Conservation (phyloP, 805 yeast genomes). For the Candida alai region DNA sequence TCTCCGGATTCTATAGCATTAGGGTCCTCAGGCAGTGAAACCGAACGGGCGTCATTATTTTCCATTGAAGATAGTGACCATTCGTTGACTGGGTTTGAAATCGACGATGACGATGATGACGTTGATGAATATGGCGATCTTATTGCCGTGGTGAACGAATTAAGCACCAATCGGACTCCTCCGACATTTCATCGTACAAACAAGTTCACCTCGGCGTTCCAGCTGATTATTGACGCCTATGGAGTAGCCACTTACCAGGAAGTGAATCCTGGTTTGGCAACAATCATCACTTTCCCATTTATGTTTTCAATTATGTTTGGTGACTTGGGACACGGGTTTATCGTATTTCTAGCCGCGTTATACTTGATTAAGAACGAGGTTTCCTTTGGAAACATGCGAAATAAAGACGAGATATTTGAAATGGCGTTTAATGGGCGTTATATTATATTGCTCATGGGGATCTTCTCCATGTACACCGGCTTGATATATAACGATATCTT, state of each 20-base stretch:
- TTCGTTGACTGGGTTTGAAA: slow-evolving; percentile 10
- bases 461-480: slow-evolving; percentile 72
- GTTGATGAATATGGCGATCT: slow-evolving; percentile 19
- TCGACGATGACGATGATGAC: slow-evolving; percentile 10
- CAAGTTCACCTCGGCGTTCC: slow-evolving; percentile 67
- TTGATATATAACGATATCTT: slow-evolving; percentile 69
- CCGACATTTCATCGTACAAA: slow-evolving; percentile 70
- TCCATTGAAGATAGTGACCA: slow-evolving; percentile 21
- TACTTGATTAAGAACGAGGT: slow-evolving; percentile 53
- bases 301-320: slow-evolving; percentile 86
- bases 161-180: slow-evolving; percentile 63
- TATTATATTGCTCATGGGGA: slow-evolving; percentile 65
- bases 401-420: slow-evolving; percentile 70
- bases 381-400: slow-evolving; percentile 46
- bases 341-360: slow-evolving; percentile 54
- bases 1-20: background rate
- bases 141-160: slow-evolving; percentile 50
- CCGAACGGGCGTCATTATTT: slow-evolving; percentile 17
- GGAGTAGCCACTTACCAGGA: slow-evolving; percentile 75
- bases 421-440: slow-evolving; percentile 75
- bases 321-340: slow-evolving; percentile 75
- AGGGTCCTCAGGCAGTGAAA: background rate
- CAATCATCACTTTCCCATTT: slow-evolving; percentile 73
- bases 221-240: slow-evolving; percentile 70
- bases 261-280: slow-evolving; percentile 71